phyloP scores from a whole-genome alignment of 305 asterid genomes.

The Fraxinus floribunda region DNA sequence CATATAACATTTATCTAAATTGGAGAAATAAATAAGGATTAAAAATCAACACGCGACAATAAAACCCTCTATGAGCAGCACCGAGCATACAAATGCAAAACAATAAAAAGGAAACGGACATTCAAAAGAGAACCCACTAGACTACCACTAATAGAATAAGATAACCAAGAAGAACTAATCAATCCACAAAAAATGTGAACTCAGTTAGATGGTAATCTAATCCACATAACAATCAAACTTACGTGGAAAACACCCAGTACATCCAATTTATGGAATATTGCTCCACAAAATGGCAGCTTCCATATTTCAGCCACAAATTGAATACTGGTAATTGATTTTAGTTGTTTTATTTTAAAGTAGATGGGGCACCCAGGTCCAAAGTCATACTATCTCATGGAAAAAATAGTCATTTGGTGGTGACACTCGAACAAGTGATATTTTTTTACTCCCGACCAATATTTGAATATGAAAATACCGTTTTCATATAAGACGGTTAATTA shows the following conservation, averaged over 20 bases:
- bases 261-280: neutral
- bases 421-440: neutral
- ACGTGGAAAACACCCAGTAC: neutral
- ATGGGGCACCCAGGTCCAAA: neutral
- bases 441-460: neutral
- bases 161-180: neutral
- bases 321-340: neutral
- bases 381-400: neutral
- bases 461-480: neutral
- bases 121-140: neutral
- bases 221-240: neutral
- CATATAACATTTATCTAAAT: slow-evolving; percentile 4
- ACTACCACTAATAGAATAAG: neutral
- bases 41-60: neutral
- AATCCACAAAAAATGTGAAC: neutral
- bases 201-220: neutral
- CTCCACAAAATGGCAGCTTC: neutral
- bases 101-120: neutral
- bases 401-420: neutral
- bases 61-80: neutral
- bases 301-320: neutral
- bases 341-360: neutral
- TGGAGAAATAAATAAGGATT: neutral
- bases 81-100: neutral
- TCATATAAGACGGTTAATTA: neutral